Evolutionary conservation across 441 rosid genomes (phyloP).

Genomic region (Pelargonium citronellum): DNA sequence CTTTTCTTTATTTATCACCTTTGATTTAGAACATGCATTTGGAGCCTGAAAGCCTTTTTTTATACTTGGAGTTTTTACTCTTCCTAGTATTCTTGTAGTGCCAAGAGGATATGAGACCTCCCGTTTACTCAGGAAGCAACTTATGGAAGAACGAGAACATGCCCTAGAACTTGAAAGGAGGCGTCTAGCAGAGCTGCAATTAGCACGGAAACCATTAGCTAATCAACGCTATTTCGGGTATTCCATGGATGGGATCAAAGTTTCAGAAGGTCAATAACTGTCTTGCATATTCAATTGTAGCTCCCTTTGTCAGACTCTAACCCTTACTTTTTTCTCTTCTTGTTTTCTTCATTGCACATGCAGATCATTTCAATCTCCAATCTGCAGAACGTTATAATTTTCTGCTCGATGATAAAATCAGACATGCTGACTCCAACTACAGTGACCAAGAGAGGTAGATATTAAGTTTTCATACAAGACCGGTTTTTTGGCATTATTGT

Average conservation of each 20-base stretch:
- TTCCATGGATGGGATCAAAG: conserved; percentile 32
- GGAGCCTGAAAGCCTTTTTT: no score
- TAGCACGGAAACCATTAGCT: conserved; percentile 29
- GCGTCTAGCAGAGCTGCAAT: conserved; percentile 34
- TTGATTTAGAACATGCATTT: no score
- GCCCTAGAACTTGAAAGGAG: conserved; percentile 39
- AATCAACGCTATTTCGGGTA: conserved; percentile 28
- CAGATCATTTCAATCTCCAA: conserved; percentile 35
- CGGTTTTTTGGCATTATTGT: background rate
- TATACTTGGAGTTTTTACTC: background rate
- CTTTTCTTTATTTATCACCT: background rate
- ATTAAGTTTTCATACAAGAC: background rate
- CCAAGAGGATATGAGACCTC: conserved; percentile 43
- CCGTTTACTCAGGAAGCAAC: conserved; percentile 43
- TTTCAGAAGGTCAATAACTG: conserved; percentile 34
- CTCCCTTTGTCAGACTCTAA: background rate
- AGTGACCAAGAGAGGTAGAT: conserved; percentile 41
- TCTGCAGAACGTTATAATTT: conserved; percentile 33
- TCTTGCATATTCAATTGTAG: background rate
- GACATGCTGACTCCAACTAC: conserved; percentile 27
- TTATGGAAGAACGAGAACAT: conserved; percentile 42
- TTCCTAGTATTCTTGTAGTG: conserved; percentile 25
- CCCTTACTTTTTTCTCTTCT: background rate
- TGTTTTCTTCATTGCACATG: background rate
- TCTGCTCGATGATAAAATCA: conserved; percentile 29